Evolutionary conservation across 1,139 yeast species (phyloP).

Genomic region (Pichia sp.): DNA sequence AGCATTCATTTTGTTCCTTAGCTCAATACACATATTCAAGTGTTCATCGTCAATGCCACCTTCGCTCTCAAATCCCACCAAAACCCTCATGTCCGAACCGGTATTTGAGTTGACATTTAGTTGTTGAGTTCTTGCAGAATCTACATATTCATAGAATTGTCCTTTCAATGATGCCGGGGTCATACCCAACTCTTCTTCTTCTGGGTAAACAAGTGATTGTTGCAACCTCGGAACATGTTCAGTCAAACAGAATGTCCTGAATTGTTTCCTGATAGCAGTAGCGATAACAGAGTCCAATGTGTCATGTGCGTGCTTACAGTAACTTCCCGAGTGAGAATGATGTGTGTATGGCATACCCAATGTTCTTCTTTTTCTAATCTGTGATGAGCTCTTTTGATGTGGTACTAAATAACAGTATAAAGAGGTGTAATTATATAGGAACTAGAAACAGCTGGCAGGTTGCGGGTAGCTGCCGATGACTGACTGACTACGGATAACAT

Average conservation of each 20-base stretch:
- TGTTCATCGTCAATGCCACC: constrained; percentile 61
- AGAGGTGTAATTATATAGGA: no score
- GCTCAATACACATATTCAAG: constrained; percentile 40
- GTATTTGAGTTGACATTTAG: constrained; percentile 26
- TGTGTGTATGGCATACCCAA: constrained; percentile 52
- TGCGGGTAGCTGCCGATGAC: no score
- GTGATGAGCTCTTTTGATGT: no score
- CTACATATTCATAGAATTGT: constrained; percentile 49
- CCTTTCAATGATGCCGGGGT: constrained; percentile 36
- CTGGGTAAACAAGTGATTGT: constrained; percentile 64
- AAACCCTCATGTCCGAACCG: constrained; percentile 35
- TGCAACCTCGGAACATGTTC: constrained; percentile 89
- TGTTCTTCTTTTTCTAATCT: background rate
- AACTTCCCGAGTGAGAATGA: constrained; percentile 92
- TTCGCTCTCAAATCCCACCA: constrained; percentile 88
- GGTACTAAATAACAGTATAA: no score
- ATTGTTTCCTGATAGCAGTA: constrained; percentile 51
- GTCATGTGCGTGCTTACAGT: constrained; percentile 81
- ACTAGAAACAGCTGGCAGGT: no score
- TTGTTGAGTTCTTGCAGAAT: constrained; percentile 57
- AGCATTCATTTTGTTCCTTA: constrained; percentile 33
- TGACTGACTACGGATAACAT: no score
- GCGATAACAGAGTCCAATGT: constrained; percentile 61
- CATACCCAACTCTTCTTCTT: constrained; percentile 48
- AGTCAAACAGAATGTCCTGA: constrained; percentile 71